Conservation (phyloP, 352 stramenopile genomes). For the Globisporangium echinulatum region DNA sequence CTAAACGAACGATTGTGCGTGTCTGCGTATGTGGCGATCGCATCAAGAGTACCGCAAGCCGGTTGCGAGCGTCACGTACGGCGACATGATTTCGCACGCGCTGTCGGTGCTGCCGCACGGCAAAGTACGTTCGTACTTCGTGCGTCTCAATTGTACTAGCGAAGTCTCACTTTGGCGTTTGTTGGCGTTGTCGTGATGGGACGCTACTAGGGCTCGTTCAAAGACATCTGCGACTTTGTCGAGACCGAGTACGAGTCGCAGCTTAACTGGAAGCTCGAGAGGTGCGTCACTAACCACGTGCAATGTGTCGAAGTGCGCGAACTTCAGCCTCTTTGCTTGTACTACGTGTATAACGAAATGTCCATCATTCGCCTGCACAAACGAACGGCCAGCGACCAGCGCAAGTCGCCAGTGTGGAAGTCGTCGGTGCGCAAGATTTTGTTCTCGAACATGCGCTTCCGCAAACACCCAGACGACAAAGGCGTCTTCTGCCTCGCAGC, state of each 20-base stretch:
- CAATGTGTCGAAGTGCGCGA: too few relatives aligned
- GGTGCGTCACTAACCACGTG: constrained; percentile 18
- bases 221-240: constrained; percentile 87
- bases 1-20: neutral
- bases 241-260: constrained; percentile 81
- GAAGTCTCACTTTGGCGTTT: too few relatives aligned
- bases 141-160: neutral
- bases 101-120: constrained; percentile 47
- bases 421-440: constrained; percentile 88
- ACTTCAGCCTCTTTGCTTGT: neutral
- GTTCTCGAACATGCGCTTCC: constrained; percentile 83
- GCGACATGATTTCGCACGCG: constrained; percentile 87
- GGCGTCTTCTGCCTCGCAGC: constrained; percentile 64
- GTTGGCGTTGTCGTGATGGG: neutral
- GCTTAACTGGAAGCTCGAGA: constrained; percentile 89
- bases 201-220: constrained; percentile 62
- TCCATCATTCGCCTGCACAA: too few relatives aligned
- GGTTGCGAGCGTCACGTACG: constrained; percentile 76
- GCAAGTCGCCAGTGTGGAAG: constrained; percentile 86
- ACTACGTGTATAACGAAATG: neutral
- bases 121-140: constrained; percentile 37
- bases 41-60: constrained; percentile 70
- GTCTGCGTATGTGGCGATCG: neutral
- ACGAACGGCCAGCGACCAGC: constrained; percentile 42
- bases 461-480: constrained; percentile 67